Conservation (phyloP, 352 stramenopile genomes). For the Aphanomyces stellatus region DNA sequence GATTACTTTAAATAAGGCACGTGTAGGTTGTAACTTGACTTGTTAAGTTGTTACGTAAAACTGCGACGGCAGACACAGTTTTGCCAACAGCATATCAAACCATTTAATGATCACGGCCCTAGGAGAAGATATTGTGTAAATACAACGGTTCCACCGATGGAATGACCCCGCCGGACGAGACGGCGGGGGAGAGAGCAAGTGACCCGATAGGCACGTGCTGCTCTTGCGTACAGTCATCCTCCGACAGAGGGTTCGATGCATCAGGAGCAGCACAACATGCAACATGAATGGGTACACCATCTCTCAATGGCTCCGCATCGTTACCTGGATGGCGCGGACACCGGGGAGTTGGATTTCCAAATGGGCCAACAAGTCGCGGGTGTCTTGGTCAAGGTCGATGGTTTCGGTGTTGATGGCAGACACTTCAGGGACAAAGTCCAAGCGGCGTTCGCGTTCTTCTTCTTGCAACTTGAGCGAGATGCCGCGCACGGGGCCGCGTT, state of each 20-base stretch:
- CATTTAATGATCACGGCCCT: conserved; percentile 20
- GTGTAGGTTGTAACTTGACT: conserved; percentile 5
- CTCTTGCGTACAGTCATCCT: neutral
- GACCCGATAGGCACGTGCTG: too few relatives aligned
- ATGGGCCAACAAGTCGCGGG: conserved; percentile 95
- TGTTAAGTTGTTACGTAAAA: conserved; percentile 14
- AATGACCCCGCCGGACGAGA: too few relatives aligned
- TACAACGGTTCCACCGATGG: too few relatives aligned
- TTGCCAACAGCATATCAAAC: neutral
- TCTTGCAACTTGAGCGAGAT: conserved; percentile 99
- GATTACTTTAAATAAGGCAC: conserved; percentile 27
- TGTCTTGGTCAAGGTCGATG: conserved; percentile 98
- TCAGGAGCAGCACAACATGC: neutral
- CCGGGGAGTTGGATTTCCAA: conserved; percentile 90
- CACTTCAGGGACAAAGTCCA: conserved; percentile 99
- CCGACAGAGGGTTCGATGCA: neutral
- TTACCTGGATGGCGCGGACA: conserved; percentile 84
- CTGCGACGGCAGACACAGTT: neutral
- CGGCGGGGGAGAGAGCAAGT: too few relatives aligned
- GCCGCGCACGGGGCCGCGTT: conserved; percentile 97
- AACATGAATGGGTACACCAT: conserved; percentile 19
- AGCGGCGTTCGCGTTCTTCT: conserved; percentile 98
- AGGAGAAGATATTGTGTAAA: conserved; percentile 8
- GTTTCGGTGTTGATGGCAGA: conserved; percentile 88
- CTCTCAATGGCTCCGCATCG: conserved; percentile 18